Evolutionary conservation across 805 yeast genomes (phyloP).

Genomic region (Scheffersomyces stipitis): DNA sequence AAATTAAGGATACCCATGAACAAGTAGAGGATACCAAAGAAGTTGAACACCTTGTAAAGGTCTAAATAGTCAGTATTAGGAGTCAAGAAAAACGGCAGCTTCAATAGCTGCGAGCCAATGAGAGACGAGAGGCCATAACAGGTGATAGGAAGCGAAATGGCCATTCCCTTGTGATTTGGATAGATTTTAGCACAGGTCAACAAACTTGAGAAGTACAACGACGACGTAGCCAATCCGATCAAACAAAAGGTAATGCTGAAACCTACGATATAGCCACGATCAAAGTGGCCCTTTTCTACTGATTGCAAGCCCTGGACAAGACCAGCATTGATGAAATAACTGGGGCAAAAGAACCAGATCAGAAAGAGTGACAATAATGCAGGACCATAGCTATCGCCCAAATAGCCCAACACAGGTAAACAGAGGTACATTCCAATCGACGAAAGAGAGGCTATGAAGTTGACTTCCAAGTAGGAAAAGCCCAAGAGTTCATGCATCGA

Average conservation of each 20-base stretch:
- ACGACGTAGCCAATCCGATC: constrained; percentile 72
- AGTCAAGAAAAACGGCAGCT: constrained; percentile 37
- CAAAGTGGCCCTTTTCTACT: background rate
- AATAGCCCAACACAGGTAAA: constrained; percentile 76
- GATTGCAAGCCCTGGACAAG: constrained; percentile 12
- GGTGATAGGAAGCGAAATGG: constrained; percentile 86
- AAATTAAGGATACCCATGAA: constrained; percentile 60
- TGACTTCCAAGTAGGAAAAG: constrained; percentile 63
- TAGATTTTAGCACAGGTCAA: constrained; percentile 84
- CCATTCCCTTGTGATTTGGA: constrained; percentile 71
- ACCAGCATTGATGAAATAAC: constrained; percentile 49
- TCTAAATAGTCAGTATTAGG: constrained; percentile 36
- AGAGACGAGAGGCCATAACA: constrained; percentile 83
- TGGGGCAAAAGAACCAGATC: constrained; percentile 61
- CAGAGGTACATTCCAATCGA: constrained; percentile 83
- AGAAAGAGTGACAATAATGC: constrained; percentile 65
- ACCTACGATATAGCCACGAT: constrained; percentile 14
- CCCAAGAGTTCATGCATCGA: constrained; percentile 59
- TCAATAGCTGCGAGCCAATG: constrained; percentile 64
- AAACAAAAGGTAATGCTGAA: constrained; percentile 52
- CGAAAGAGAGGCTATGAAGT: constrained; percentile 70
- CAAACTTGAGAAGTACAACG: constrained; percentile 68
- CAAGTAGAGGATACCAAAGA: constrained; percentile 54
- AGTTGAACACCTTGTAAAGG: constrained; percentile 50
- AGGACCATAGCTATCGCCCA: constrained; percentile 86